A percentile compares a stretch with the other conserved stretches of the same genome.
phyloP scores from a whole-genome alignment of 176 grass and related monocot species.

The Oryza meridionalis region DNA sequence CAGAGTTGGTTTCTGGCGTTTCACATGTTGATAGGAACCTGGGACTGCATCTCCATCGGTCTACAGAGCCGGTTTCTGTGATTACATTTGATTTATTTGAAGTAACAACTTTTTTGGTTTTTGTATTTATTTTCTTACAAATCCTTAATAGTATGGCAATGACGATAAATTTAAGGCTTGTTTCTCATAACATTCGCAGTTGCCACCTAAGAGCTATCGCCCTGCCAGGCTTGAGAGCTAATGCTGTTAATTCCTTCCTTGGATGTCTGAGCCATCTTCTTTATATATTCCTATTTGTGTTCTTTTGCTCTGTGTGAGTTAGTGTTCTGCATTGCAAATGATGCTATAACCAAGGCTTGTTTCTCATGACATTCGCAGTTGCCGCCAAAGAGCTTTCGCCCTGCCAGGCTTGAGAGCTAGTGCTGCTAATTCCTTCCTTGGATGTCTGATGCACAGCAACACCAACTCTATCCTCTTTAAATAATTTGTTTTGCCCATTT shows the following conservation, averaged over 20 bases:
- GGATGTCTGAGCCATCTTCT: constrained; percentile 45
- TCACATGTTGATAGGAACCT: too few relatives aligned
- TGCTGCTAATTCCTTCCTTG: constrained; percentile 62
- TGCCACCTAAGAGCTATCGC: constrained; percentile 55
- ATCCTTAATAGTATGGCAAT: neutral
- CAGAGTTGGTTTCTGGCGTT: too few relatives aligned
- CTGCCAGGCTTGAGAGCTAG: constrained; percentile 55
- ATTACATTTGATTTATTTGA: too few relatives aligned
- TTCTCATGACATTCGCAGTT: constrained; percentile 68
- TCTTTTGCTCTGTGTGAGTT: too few relatives aligned
- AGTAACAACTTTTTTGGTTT: too few relatives aligned
- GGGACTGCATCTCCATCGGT: too few relatives aligned
- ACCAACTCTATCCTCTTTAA: too few relatives aligned
- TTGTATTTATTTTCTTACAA: too few relatives aligned
- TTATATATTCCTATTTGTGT: too few relatives aligned
- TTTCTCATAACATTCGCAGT: constrained; percentile 71
- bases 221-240: constrained; percentile 57
- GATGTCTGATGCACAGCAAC: constrained; percentile 40
- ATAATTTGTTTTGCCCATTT: too few relatives aligned
- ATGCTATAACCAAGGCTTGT: constrained; percentile 55
- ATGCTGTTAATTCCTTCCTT: constrained; percentile 59
- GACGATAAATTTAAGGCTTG: constrained; percentile 55
- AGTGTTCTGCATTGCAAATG: neutral
- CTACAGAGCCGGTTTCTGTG: too few relatives aligned
- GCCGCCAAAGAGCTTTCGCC: constrained; percentile 58